Conservation (phyloP, 2,329 filamentous ascomycete genomes). For the Spiromastix sp. region DNA sequence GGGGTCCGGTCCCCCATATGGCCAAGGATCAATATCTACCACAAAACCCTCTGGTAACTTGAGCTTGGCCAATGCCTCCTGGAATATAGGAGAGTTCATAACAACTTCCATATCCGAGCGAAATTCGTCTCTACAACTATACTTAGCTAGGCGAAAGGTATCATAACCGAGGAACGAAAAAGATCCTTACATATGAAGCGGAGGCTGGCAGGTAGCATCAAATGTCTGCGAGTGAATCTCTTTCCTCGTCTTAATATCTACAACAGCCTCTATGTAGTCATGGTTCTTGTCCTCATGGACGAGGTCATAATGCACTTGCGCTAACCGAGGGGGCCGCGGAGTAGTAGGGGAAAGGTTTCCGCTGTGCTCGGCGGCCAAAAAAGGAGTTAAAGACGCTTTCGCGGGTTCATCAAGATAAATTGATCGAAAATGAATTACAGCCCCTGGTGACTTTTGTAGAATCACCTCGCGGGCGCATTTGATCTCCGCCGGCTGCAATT, state of each 20-base stretch:
- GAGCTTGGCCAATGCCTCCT: constrained; percentile 41
- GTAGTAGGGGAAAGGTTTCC: constrained; percentile 23
- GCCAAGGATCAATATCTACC: constrained; percentile 47
- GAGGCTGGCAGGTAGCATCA: constrained; percentile 38
- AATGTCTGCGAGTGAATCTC: constrained; percentile 37
- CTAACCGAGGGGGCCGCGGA: constrained; percentile 39
- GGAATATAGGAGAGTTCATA: constrained; percentile 42
- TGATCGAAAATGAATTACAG: constrained; percentile 37
- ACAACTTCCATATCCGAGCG: constrained; percentile 39
- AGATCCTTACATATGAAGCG: constrained; percentile 32
- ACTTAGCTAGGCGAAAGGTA: constrained; percentile 1
- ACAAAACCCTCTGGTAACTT: constrained; percentile 46
- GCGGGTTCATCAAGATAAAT: constrained; percentile 43
- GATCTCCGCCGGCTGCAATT: constrained; percentile 47
- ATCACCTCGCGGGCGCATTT: constrained; percentile 40
- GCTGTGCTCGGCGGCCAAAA: constrained; percentile 38
- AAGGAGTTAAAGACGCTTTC: constrained; percentile 39
- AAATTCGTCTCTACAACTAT: constrained; percentile 36
- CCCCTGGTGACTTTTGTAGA: constrained; percentile 27
- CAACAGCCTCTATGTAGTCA: constrained; percentile 45
- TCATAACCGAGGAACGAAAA: background rate
- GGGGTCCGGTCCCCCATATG: constrained; percentile 44
- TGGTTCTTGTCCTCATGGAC: constrained; percentile 28
- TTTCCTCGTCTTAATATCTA: constrained; percentile 36
- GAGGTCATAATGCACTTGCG: constrained; percentile 44